phyloP scores from a whole-genome alignment of 1,284 basidiomycete genomes.

The Cutaneotrichosporon sp. region DNA sequence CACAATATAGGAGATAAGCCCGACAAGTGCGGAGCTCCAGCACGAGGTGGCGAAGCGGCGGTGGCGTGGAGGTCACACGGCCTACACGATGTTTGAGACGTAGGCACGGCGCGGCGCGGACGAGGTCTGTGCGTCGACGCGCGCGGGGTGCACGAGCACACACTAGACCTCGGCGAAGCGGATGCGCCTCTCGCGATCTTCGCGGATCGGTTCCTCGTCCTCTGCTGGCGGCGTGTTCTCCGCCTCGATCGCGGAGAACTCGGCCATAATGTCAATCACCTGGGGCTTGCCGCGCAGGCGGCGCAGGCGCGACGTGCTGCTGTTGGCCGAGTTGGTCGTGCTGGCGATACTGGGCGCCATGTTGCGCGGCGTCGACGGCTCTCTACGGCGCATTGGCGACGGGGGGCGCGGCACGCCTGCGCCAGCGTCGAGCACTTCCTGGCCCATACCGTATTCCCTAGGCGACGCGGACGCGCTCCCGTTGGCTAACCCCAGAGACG shows the following conservation, averaged over 20 bases:
- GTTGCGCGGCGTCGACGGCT: not conserved
- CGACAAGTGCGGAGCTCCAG: too few relatives aligned
- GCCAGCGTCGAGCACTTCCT: too few relatives aligned
- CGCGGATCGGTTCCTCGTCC: slow-evolving; percentile 30
- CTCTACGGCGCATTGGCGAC: too few relatives aligned
- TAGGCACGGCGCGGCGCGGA: too few relatives aligned
- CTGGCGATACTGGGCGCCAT: slow-evolving; percentile 3
- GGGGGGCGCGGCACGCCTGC: too few relatives aligned
- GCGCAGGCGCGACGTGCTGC: slow-evolving; percentile 8
- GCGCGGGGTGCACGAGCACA: too few relatives aligned
- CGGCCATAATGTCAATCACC: slow-evolving; percentile 26
- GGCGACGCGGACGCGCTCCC: not conserved
- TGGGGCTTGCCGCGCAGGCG: slow-evolving; percentile 17
- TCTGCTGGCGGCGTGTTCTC: slow-evolving; percentile 12
- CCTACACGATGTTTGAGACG: too few relatives aligned
- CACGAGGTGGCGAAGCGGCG: too few relatives aligned
- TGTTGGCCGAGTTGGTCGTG: slow-evolving; percentile 1
- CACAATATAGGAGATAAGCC: too few relatives aligned
- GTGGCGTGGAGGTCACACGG: too few relatives aligned
- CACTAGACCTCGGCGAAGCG: slow-evolving; percentile 26
- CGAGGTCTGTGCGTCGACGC: too few relatives aligned
- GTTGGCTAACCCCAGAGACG: too few relatives aligned
- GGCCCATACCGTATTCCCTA: not conserved
- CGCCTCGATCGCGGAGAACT: slow-evolving; percentile 25
- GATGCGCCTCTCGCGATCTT: slow-evolving; percentile 32